Conservation (phyloP, 2,329 filamentous ascomycete genomes). For the Aspergillus persii region DNA sequence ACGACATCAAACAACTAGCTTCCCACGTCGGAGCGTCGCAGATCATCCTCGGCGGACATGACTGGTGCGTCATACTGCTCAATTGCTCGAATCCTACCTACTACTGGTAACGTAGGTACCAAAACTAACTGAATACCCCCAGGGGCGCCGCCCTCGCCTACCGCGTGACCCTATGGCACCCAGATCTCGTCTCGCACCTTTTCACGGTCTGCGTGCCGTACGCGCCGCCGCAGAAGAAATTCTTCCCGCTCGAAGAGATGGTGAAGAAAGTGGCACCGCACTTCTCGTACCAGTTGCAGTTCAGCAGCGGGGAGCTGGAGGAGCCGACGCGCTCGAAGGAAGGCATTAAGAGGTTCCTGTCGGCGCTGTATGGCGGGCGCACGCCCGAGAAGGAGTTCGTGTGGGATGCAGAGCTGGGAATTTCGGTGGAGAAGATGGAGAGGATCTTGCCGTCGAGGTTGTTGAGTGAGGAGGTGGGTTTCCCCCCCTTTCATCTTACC, state of each 20-base stretch:
- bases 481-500: neutral
- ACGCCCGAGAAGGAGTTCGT: slow-evolving; percentile 55
- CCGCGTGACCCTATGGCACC: slow-evolving; percentile 71
- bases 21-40: slow-evolving; percentile 52
- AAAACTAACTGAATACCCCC: neutral
- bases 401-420: slow-evolving; percentile 61
- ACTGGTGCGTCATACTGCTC: slow-evolving; percentile 57
- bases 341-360: slow-evolving; percentile 68
- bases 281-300: slow-evolving; percentile 81
- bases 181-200: slow-evolving; percentile 67
- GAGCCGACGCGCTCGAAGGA: slow-evolving; percentile 55
- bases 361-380: slow-evolving; percentile 66
- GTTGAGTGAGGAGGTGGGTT: slow-evolving; percentile 58
- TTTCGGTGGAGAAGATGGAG: slow-evolving; percentile 63
- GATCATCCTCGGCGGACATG: slow-evolving; percentile 85
- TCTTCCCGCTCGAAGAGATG: slow-evolving; percentile 58
- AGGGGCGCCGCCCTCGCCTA: slow-evolving; percentile 76
- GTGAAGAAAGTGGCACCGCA: slow-evolving; percentile 60
- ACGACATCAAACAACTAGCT: slow-evolving; percentile 73
- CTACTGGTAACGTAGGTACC: neutral
- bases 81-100: neutral
- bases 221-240: slow-evolving; percentile 52
- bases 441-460: slow-evolving; percentile 57
- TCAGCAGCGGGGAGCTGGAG: slow-evolving; percentile 68
- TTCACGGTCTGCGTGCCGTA: slow-evolving; percentile 83